Evolutionary conservation across 306 rosid genomes (phyloP).

Genomic region (Abrus pulchellus): DNA sequence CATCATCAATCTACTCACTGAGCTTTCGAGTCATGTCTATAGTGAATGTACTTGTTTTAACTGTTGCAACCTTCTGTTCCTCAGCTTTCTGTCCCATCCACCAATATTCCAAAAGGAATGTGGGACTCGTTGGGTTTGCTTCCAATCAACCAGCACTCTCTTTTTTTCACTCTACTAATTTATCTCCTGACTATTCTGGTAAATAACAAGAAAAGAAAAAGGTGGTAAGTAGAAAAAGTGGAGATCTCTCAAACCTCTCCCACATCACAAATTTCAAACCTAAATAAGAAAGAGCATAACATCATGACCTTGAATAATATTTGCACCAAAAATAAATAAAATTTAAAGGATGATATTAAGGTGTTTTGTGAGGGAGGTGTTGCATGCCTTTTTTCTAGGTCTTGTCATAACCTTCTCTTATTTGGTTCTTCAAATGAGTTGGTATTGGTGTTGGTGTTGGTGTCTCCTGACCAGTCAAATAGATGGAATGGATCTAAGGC

Average conservation of each 20-base stretch:
- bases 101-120: conserved; percentile 82
- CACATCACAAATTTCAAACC: conserved; percentile 43
- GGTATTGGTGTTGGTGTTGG: conserved; percentile 26
- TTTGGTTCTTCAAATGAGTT: conserved; percentile 56
- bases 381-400: conserved; percentile 44
- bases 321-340: conserved; percentile 42
- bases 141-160: conserved; percentile 70
- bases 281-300: conserved; percentile 36
- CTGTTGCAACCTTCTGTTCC: conserved; percentile 94
- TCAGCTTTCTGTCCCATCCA: conserved; percentile 99
- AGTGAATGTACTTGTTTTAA: conserved; percentile 71
- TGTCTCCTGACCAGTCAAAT: conserved; percentile 71
- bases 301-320: conserved; percentile 48
- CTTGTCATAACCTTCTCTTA: conserved; percentile 60
- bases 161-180: conserved; percentile 42
- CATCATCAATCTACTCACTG: conserved; percentile 67
- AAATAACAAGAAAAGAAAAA: conserved; percentile 54
- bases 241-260: conserved; percentile 40
- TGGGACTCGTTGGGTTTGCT: conserved; percentile 73
- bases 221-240: conserved; percentile 20
- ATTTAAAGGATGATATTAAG: conserved; percentile 36
- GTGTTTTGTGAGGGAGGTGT: conserved; percentile 20
- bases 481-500: conserved; percentile 75
- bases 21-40: conserved; percentile 72
- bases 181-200: conserved; percentile 55